Evolutionary conservation across 2,329 filamentous ascomycete genomes (phyloP).

Genomic region (Aureobasidium uvarum): DNA sequence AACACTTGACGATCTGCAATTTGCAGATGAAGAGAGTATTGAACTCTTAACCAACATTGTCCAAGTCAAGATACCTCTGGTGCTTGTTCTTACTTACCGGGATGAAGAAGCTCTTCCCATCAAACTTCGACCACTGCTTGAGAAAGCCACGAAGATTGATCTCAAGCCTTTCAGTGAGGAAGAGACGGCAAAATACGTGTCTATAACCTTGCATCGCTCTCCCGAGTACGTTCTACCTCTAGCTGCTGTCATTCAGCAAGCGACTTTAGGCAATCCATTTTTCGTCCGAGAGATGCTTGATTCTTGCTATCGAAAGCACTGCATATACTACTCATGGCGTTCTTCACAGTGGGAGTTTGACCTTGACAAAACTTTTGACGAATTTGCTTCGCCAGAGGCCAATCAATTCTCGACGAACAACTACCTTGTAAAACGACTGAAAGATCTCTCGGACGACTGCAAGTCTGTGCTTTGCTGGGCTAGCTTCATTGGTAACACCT

Average conservation of each 20-base stretch:
- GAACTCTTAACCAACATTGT: constrained; percentile 82
- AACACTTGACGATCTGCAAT: constrained; percentile 85
- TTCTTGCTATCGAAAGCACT: constrained; percentile 79
- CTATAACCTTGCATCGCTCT: constrained; percentile 71
- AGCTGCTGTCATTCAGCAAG: constrained; percentile 82
- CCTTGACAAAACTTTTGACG: constrained; percentile 78
- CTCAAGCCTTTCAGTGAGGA: constrained; percentile 72
- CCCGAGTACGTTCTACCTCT: constrained; percentile 72
- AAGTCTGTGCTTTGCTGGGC: constrained; percentile 83
- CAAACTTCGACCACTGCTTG: constrained; percentile 41
- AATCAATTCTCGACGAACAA: constrained; percentile 77
- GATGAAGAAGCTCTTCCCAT: constrained; percentile 43
- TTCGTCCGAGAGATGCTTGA: constrained; percentile 90
- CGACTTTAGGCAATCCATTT: constrained; percentile 84
- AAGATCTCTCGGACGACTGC: constrained; percentile 71
- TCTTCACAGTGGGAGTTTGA: constrained; percentile 76
- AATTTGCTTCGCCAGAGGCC: constrained; percentile 76
- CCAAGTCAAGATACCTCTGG: constrained; percentile 72
- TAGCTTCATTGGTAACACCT: constrained; percentile 74
- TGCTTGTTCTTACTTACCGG: constrained; percentile 69
- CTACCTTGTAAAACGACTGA: constrained; percentile 75
- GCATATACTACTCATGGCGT: constrained; percentile 87
- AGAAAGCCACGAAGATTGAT: constrained; percentile 62
- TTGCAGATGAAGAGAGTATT: constrained; percentile 82
- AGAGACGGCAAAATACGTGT: constrained; percentile 79